Percentiles rank a stretch among this genome's conserved stretches.
Conservation (phyloP, 2,329 filamentous ascomycete genomes). For the Didymella sp. region DNA sequence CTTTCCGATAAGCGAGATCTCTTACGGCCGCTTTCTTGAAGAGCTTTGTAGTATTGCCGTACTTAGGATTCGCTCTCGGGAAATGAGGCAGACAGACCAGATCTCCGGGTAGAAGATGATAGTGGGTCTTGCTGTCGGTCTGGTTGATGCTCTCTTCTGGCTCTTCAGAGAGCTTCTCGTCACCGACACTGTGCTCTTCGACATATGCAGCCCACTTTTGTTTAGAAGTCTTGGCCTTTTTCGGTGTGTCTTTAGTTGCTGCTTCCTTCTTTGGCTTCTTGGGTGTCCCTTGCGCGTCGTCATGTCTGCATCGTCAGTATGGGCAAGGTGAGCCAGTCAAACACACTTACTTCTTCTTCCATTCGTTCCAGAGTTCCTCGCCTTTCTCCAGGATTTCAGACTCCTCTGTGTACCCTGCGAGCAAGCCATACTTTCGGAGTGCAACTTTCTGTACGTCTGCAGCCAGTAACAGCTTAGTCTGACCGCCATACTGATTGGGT, state of each 20-base stretch:
- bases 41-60: constrained; percentile 25
- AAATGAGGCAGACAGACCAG: constrained; percentile 19
- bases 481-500: constrained; percentile 2
- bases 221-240: constrained; percentile 16
- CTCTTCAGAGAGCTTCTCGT: constrained; percentile 17
- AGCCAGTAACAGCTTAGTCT: constrained; percentile 4
- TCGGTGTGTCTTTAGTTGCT: background rate
- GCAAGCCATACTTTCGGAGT: background rate
- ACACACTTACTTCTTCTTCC: background rate
- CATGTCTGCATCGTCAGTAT: background rate
- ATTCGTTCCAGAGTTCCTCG: background rate
- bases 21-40: constrained; percentile 20
- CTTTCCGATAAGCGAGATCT: background rate
- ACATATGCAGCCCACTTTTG: constrained; percentile 23
- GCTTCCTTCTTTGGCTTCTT: background rate
- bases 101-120: constrained; percentile 16
- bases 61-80: constrained; percentile 18
- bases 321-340: background rate
- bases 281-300: background rate
- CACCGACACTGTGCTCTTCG: constrained; percentile 4
- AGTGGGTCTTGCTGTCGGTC: constrained; percentile 20
- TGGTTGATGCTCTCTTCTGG: constrained; percentile 22
- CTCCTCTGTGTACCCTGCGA: constrained; percentile 1
- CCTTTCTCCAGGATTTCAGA: background rate
- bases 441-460: constrained; percentile 1